These are phyloP conservation scores for Dendrobium chrysotoxum DNA, from an alignment of 106 monocot genomes.

Conservation along the genomic window DNA sequence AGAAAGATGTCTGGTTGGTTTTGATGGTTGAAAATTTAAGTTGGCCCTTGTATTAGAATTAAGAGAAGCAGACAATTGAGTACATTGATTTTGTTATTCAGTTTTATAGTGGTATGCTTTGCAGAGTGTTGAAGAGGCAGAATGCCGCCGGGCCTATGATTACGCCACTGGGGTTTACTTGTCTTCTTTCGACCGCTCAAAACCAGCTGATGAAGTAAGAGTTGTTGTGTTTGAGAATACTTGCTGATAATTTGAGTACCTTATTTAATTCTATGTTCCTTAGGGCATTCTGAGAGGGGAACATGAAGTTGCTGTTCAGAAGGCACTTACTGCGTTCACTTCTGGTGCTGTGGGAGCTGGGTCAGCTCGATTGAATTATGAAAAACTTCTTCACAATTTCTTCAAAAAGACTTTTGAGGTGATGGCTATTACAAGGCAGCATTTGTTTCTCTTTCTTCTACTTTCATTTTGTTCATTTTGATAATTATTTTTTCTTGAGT, in stretches of 20 bases:
- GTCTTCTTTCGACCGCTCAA: constrained; percentile 69
- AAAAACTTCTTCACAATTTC: constrained; percentile 70
- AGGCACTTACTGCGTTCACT: constrained; percentile 65
- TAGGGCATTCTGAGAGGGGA: constrained; percentile 71
- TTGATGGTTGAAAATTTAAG: not conserved
- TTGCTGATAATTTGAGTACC: not conserved
- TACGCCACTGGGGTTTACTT: constrained; percentile 60
- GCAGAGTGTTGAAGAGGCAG: constrained; percentile 98
- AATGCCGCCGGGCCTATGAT: constrained; percentile 85
- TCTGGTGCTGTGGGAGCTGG: constrained; percentile 75
- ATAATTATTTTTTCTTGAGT: not conserved
- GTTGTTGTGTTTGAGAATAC: not conserved
- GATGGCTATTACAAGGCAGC: not conserved
- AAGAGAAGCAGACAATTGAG: not conserved
- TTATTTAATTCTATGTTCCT: not conserved
- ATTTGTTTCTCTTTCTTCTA: not conserved
- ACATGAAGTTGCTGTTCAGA: constrained; percentile 70
- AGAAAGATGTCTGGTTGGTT: not conserved
- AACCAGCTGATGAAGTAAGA: constrained; percentile 79
- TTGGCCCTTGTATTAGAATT: not conserved
- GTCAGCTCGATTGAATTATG: constrained; percentile 60
- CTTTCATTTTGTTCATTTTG: not conserved
- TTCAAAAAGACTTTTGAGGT: constrained; percentile 89
- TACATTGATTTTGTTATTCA: not conserved
- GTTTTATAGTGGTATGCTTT: constrained; percentile 10